A percentile compares a stretch with the other conserved stretches of the same genome.
Evolutionary conservation across 331 rosid species (phyloP).

Genomic region (Prunus yedoensis): DNA sequence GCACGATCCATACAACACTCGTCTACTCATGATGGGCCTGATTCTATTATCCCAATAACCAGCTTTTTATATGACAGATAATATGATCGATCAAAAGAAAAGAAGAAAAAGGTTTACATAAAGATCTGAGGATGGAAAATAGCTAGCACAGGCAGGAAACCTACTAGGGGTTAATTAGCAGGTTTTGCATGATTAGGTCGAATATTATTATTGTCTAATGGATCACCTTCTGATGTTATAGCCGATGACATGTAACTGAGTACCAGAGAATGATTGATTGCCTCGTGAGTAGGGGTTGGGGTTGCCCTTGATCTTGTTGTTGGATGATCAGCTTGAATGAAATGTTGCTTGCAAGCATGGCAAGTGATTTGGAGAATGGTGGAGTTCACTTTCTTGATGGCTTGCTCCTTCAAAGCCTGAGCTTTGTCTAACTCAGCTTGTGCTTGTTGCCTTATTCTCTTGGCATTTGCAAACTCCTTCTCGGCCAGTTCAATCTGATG

Average conservation of each 20-base stretch:
- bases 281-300: conserved; percentile 18
- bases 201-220: conserved; percentile 40
- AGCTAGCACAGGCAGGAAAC: conserved; percentile 4
- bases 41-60: conserved; percentile 37
- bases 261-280: conserved; percentile 39
- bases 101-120: neutral
- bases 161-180: conserved; percentile 7
- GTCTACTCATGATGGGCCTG: conserved; percentile 25
- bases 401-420: conserved; percentile 64
- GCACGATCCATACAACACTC: conserved; percentile 42
- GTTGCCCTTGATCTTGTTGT: conserved; percentile 11
- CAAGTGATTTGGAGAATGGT: conserved; percentile 86
- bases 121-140: neutral
- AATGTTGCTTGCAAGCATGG: conserved; percentile 69
- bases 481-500: conserved; percentile 74
- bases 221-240: conserved; percentile 54
- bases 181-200: conserved; percentile 32
- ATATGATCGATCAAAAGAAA: neutral
- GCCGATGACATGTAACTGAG: conserved; percentile 69
- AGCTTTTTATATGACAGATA: conserved; percentile 41
- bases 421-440: conserved; percentile 78
- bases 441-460: conserved; percentile 81
- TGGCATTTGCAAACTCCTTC: conserved; percentile 79
- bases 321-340: conserved; percentile 35
- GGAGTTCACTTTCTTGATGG: conserved; percentile 71